phyloP scores from a whole-genome alignment of 1,139 yeast species.

The Sugiyamaella castrensis region DNA sequence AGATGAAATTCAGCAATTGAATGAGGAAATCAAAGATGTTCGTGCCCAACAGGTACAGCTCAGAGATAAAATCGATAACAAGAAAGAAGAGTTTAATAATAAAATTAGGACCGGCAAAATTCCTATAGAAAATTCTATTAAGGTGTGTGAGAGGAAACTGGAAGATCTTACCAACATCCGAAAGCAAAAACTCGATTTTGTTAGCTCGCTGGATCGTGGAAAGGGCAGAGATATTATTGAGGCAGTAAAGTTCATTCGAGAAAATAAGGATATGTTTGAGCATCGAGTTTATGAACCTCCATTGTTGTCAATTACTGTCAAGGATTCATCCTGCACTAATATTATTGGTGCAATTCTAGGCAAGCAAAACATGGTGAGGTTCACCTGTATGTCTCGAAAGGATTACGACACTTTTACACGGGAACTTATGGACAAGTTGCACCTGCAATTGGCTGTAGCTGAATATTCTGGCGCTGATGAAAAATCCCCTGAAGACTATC shows the following conservation, averaged over 20 bases:
- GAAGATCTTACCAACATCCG: slow-evolving; percentile 1
- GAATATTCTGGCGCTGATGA: slow-evolving; percentile 38
- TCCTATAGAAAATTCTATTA: no score
- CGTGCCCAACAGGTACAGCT: slow-evolving; percentile 5
- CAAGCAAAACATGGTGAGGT: slow-evolving; percentile 52
- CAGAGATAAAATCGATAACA: background rate
- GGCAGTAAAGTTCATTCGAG: slow-evolving; percentile 44
- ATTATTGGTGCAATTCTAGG: slow-evolving; percentile 58
- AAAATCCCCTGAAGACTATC: slow-evolving; percentile 26
- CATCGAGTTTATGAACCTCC: slow-evolving; percentile 70
- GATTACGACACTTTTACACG: slow-evolving; percentile 47
- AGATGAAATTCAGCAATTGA: slow-evolving; percentile 40
- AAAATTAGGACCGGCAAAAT: background rate
- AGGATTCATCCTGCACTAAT: slow-evolving; percentile 47
- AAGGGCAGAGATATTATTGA: slow-evolving; percentile 26
- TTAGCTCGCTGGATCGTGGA: slow-evolving; percentile 1
- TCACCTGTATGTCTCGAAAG: slow-evolving; percentile 45
- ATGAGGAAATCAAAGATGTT: slow-evolving; percentile 45
- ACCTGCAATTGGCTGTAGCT: slow-evolving; percentile 46
- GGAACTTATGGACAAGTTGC: slow-evolving; percentile 40
- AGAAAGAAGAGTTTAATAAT: background rate
- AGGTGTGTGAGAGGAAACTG: no score
- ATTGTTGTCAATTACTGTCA: slow-evolving; percentile 58
- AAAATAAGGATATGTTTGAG: slow-evolving; percentile 38
- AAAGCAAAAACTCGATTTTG: background rate